phyloP scores from a whole-genome alignment of 768 basidiomycete species.

The Russula earlei region DNA sequence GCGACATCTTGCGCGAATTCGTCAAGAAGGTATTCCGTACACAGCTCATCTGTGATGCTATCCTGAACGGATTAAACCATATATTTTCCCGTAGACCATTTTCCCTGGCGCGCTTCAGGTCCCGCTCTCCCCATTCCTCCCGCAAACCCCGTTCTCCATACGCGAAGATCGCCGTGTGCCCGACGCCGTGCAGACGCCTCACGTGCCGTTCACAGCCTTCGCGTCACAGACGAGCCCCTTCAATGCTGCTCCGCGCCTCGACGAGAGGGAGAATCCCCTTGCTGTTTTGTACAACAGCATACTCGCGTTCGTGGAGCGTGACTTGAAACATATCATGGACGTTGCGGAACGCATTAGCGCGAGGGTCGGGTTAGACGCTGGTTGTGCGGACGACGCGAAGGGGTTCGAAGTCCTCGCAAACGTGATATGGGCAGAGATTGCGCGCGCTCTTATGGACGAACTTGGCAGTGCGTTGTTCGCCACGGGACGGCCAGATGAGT shows the following conservation, averaged over 20 bases:
- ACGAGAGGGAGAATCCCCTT: constrained; percentile 58
- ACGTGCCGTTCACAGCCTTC: constrained; percentile 43
- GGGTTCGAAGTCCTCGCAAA: constrained; percentile 81
- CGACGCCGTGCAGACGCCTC: constrained; percentile 44
- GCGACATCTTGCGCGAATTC: constrained; percentile 63
- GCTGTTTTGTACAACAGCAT: constrained; percentile 74
- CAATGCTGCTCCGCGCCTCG: constrained; percentile 43
- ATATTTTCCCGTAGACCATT: constrained; percentile 45
- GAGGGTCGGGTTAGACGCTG: constrained; percentile 31
- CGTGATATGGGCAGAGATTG: constrained; percentile 84
- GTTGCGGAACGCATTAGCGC: constrained; percentile 58
- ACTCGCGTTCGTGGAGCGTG: constrained; percentile 70
- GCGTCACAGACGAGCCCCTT: constrained; percentile 34
- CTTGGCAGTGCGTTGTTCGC: constrained; percentile 78
- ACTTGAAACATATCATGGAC: constrained; percentile 66
- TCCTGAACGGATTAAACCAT: not conserved
- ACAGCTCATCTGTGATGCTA: not conserved
- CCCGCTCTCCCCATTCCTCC: constrained; percentile 66
- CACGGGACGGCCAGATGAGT: constrained; percentile 84
- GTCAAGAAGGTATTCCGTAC: constrained; percentile 56
- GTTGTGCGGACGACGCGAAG: constrained; percentile 19
- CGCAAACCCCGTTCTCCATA: constrained; percentile 59
- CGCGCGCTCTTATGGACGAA: constrained; percentile 71
- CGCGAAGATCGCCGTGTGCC: constrained; percentile 24
- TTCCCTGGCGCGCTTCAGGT: constrained; percentile 56